Base-by-base conservation (phyloP, 2,329 filamentous ascomycete species). In the Sarocladium oryzae region DNA sequence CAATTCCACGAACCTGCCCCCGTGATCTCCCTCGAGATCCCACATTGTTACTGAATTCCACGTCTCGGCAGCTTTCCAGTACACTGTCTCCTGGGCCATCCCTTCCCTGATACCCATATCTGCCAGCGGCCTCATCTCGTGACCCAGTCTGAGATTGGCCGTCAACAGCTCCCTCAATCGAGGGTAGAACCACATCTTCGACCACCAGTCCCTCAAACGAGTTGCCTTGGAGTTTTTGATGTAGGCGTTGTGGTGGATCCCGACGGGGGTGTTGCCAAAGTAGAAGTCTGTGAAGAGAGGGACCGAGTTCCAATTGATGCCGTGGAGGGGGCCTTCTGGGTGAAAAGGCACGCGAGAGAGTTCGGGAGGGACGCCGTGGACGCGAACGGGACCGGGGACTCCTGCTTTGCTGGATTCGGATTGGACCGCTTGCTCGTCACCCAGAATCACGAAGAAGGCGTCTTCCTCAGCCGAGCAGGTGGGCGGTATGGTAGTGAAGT, bases 241-340 rank as follows among this genome's bases (percentile, higher is more conserved):
- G 57, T 66, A 66, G n/a, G 65, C 65, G 56, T 69, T 66, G 52
- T 69, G 67, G 49, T 69, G 66, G 43, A 69, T 66, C 8, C 63
- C 67, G 13, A 68, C 61, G 23, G 67, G 66, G 1, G 63, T 61
- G 16, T 58, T 58, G 26, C 67, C 67, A 16, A 67, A 66, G 58
- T 60, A 67, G 49, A 69, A 66, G 53, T 69, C 65, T 3, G 66
- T 65, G 58, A 68, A 69, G 1, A 69, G 61, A 2, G 65, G 60
- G 2, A 62, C 40, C 1, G 62, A 43, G n/a, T 58, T 61, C 67
- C 67, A 69, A n/a, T 58, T 36, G 5, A 60, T 43, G 2, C 52
- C 50, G 0, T 51, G 51, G 10, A 62, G 55, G 4, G 58, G 48
- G 10, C 46, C 38, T 33, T 15, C 9, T 20, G 35, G 41, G n/a